These are phyloP conservation scores for Fusarium haematococcum DNA, from an alignment of 2,329 filamentous ascomycete species.

Conservation along the genomic window DNA sequence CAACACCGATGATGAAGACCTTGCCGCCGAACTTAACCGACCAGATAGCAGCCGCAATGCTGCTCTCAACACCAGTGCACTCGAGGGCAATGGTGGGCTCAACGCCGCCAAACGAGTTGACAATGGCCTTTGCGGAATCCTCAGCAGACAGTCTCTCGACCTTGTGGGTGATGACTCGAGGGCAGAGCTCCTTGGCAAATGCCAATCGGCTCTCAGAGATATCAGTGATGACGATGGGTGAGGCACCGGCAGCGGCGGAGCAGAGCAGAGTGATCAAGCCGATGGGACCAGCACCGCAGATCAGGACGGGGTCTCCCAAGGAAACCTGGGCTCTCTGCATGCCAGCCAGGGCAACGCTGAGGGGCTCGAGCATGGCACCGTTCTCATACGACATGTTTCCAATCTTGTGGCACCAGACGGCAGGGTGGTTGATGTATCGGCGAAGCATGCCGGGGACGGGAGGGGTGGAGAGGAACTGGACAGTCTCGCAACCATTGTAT, in stretches of 20 bases:
- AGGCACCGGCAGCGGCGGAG: conserved; percentile 86
- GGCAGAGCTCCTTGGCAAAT: conserved; percentile 87
- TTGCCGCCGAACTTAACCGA: conserved; percentile 94
- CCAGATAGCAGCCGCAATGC: conserved; percentile 87
- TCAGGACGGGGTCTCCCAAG: conserved; percentile 86
- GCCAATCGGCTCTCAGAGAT: conserved; percentile 87
- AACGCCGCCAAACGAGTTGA: conserved; percentile 76
- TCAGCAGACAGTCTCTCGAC: conserved; percentile 76
- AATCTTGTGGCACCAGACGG: conserved; percentile 96
- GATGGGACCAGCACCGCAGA: conserved; percentile 95
- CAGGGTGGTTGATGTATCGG: conserved; percentile 94
- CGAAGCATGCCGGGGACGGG: conserved; percentile 88
- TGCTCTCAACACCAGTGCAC: conserved; percentile 95
- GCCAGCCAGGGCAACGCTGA: conserved; percentile 88
- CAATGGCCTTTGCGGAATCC: conserved; percentile 78
- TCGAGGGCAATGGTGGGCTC: conserved; percentile 88
- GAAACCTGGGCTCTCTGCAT: conserved; percentile 84
- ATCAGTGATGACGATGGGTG: conserved; percentile 92
- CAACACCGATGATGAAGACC: conserved; percentile 96
- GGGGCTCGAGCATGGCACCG: conserved; percentile 89
- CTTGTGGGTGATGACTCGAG: conserved; percentile 83
- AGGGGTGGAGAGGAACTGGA: conserved; percentile 90
- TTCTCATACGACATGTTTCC: conserved; percentile 92
- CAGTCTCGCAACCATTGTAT: conserved; percentile 93
- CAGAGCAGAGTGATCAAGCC: conserved; percentile 90